Evolutionary conservation across 2,329 filamentous ascomycete species (phyloP).

Genomic region (Aurifilum marmelostoma): DNA sequence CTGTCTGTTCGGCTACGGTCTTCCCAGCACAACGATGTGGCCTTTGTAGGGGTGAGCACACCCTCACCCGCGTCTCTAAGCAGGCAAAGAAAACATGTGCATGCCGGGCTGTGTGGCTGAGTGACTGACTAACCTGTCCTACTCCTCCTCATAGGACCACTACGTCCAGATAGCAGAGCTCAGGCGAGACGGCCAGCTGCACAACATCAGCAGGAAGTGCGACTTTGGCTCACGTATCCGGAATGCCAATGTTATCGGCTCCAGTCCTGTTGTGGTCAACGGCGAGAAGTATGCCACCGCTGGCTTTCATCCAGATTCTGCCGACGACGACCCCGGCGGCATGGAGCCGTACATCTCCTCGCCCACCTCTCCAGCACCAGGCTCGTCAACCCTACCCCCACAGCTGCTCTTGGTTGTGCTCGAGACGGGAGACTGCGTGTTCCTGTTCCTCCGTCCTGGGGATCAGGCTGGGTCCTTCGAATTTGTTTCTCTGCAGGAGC

Average conservation of each 20-base stretch:
- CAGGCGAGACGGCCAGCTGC: constrained; percentile 67
- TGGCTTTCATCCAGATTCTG: constrained; percentile 38
- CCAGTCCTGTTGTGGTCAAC: constrained; percentile 40
- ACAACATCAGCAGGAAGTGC: constrained; percentile 74
- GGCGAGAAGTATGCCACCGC: constrained; percentile 38
- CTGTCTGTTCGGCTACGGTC: constrained; percentile 79
- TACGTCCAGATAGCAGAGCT: constrained; percentile 83
- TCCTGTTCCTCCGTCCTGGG: constrained; percentile 67
- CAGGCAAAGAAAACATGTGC: neutral
- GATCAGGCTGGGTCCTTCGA: constrained; percentile 48
- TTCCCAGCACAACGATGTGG: constrained; percentile 74
- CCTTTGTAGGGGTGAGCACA: constrained; percentile 75
- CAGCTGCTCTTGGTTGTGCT: constrained; percentile 80
- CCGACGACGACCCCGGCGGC: constrained; percentile 41
- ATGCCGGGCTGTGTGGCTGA: constrained; percentile 32
- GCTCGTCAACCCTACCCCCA: constrained; percentile 55
- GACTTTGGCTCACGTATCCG: constrained; percentile 81
- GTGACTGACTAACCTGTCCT: constrained; percentile 19
- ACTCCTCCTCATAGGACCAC: constrained; percentile 74
- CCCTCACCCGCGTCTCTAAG: neutral
- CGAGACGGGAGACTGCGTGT: constrained; percentile 72
- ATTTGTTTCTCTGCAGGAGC: constrained; percentile 55
- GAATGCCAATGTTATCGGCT: constrained; percentile 76
- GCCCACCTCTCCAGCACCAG: constrained; percentile 9
- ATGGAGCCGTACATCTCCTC: constrained; percentile 10